phyloP scores from a whole-genome alignment of 2,329 filamentous ascomycete species.

The Venturia aucupariae region DNA sequence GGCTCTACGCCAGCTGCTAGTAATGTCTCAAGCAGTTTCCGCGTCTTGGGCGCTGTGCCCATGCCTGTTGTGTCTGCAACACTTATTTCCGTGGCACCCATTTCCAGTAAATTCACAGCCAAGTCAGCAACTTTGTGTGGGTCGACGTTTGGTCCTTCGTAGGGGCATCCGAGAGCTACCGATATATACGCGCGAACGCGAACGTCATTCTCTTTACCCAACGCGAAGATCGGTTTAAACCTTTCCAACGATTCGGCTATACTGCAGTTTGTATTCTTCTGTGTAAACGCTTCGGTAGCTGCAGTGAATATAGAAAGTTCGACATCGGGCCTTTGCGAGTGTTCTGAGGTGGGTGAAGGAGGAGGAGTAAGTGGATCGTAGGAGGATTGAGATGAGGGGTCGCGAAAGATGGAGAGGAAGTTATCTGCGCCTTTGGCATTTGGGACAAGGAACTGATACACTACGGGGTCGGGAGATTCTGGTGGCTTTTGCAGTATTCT shows the following conservation, averaged over 20 bases:
- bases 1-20: conserved; percentile 57
- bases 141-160: conserved; percentile 53
- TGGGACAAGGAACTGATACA: conserved; percentile 73
- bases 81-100: conserved; percentile 85
- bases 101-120: conserved; percentile 60
- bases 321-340: conserved; percentile 33
- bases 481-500: conserved; percentile 54
- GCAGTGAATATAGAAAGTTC: conserved; percentile 76
- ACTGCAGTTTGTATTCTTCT: conserved; percentile 73
- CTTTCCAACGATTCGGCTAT: conserved; percentile 63
- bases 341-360: conserved; percentile 25
- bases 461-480: conserved; percentile 46
- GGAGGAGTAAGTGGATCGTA: conserved; percentile 42
- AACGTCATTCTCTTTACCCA: conserved; percentile 55
- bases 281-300: conserved; percentile 71
- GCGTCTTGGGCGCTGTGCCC: conserved; percentile 67
- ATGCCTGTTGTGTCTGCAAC: conserved; percentile 87
- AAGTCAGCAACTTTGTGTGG: conserved; percentile 53
- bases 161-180: conserved; percentile 72
- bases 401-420: conserved; percentile 45
- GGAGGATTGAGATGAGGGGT: conserved; percentile 28
- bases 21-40: conserved; percentile 55
- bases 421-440: conserved; percentile 64
- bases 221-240: conserved; percentile 61
- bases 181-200: conserved; percentile 73